phyloP scores from a whole-genome alignment of 768 basidiomycete species.

The Termitomyces sp. region DNA sequence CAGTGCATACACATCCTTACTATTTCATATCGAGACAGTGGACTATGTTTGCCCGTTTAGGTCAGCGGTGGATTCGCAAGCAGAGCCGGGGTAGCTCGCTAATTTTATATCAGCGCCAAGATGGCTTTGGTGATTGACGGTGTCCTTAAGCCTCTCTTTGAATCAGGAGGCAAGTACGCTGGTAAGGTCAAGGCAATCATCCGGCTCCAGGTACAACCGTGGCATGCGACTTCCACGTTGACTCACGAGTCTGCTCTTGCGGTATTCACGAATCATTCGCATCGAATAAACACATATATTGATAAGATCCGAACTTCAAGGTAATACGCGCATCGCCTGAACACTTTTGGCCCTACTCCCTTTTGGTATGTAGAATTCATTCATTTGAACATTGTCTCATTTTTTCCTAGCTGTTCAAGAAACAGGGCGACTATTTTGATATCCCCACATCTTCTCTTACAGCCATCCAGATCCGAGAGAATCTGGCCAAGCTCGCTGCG shows the following conservation, averaged over 20 bases:
- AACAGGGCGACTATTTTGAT: constrained; percentile 77
- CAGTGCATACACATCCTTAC: neutral
- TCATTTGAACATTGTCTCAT: neutral
- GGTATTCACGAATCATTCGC: constrained; percentile 28
- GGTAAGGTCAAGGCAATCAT: constrained; percentile 74
- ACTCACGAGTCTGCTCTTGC: constrained; percentile 82
- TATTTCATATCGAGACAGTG: constrained; percentile 35
- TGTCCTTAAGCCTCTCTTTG: constrained; percentile 55
- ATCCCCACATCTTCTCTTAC: constrained; percentile 62
- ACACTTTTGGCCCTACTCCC: constrained; percentile 76
- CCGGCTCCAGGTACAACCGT: constrained; percentile 69
- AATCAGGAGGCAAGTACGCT: constrained; percentile 52
- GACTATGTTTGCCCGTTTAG: constrained; percentile 88
- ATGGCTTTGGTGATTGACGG: constrained; percentile 51
- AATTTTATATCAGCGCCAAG: constrained; percentile 42
- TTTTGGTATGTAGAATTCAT: constrained; percentile 38
- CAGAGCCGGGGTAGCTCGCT: neutral
- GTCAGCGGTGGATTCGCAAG: constrained; percentile 23
- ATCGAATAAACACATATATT: neutral
- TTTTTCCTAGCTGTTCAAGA: constrained; percentile 57
- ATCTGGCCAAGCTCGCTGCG: constrained; percentile 56
- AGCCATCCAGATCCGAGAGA: constrained; percentile 66
- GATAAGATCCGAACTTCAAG: constrained; percentile 23
- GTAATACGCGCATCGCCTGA: constrained; percentile 66
- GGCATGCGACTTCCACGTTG: constrained; percentile 73